phyloP scores from a whole-genome alignment of 768 basidiomycete species.

The Calocybe cyanea region DNA sequence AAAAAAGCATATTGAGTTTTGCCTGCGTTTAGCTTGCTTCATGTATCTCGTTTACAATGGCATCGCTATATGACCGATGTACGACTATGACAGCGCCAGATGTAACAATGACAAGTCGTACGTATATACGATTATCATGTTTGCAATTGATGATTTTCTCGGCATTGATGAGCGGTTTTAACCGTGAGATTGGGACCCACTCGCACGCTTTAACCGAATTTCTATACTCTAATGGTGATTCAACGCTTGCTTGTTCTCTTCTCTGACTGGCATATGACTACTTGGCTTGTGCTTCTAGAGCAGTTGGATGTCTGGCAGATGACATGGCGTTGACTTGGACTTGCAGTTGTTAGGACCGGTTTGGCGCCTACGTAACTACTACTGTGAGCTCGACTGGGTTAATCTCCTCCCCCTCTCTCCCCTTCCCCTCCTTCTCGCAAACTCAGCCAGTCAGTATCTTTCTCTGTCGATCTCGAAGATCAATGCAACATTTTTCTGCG shows the following conservation, averaged over 20 bases:
- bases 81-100: too few relatives aligned
- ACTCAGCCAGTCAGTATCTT: neutral
- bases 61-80: neutral
- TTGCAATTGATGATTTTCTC: too few relatives aligned
- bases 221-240: too few relatives aligned
- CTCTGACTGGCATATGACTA: too few relatives aligned
- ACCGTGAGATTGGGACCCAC: too few relatives aligned
- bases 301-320: conserved; percentile 1
- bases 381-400: conserved; percentile 1
- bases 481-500: conserved; percentile 7
- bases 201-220: too few relatives aligned
- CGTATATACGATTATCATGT: too few relatives aligned
- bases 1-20: conserved; percentile 64
- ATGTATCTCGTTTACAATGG: conserved; percentile 11
- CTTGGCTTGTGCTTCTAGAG: too few relatives aligned
- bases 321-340: conserved; percentile 12
- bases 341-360: conserved; percentile 7
- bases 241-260: too few relatives aligned
- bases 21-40: conserved; percentile 6
- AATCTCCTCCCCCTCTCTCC: conserved; percentile 7
- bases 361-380: conserved; percentile 7
- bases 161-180: too few relatives aligned
- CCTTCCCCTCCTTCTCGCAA: neutral
- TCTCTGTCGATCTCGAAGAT: conserved; percentile 1
- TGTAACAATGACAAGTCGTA: neutral